Evolutionary conservation across 2,329 filamentous ascomycete genomes (phyloP).

Genomic region (Paecilomyces formosus): DNA sequence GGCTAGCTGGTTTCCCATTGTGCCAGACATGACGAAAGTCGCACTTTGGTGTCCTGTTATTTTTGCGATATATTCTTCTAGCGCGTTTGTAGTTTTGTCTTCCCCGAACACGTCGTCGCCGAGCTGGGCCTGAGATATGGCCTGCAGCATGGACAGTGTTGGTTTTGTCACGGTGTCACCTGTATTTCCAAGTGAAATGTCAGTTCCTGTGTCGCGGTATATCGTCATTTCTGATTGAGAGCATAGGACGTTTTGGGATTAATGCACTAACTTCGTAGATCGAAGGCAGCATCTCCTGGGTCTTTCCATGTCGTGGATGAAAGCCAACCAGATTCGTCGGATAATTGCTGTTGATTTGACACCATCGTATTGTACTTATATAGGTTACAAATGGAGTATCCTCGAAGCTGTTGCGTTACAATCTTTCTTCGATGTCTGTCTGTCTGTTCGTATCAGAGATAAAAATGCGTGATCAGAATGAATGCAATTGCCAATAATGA

Average conservation of each 20-base stretch:
- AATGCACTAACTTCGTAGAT: background rate
- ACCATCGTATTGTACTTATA: background rate
- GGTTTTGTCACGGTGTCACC: constrained; percentile 68
- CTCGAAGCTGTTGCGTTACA: background rate
- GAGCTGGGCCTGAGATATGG: constrained; percentile 67
- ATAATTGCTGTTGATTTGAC: background rate
- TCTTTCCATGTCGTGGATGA: background rate
- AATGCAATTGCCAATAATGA: too few species aligned
- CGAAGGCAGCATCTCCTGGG: background rate
- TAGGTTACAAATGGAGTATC: background rate
- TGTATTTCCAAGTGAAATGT: constrained; percentile 16
- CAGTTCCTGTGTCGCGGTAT: background rate
- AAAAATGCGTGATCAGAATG: too few species aligned
- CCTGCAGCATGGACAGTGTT: constrained; percentile 71
- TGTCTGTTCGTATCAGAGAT: too few species aligned
- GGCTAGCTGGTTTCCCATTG: constrained; percentile 91
- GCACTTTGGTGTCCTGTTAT: constrained; percentile 69
- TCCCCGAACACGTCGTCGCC: constrained; percentile 74
- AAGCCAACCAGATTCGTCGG: background rate
- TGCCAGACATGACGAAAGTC: constrained; percentile 78
- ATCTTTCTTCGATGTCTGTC: background rate
- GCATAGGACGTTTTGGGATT: background rate
- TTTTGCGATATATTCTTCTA: constrained; percentile 66
- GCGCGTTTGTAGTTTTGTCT: constrained; percentile 66
- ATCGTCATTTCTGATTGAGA: background rate